Base-by-base conservation (phyloP, 2,329 filamentous ascomycete species). In the Pseudocercospora crystallina region DNA sequence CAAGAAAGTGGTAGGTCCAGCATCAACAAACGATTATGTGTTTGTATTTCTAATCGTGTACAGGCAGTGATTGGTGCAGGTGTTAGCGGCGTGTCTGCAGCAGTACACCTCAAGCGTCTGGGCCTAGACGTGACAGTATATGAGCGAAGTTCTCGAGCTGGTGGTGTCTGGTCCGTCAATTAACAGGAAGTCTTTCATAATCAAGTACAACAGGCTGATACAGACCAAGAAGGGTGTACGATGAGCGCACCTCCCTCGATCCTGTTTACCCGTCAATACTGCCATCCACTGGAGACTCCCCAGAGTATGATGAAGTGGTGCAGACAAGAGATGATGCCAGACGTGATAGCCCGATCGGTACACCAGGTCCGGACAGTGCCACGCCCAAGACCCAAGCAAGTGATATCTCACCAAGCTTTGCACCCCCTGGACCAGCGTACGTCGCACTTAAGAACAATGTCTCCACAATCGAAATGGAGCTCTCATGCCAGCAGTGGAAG, bases 341-440 rank as follows among this genome's bases (percentile, higher is more conserved):
- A 14, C 49, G 53, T 20, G 49, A 63, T 43, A 59, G 58, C 50
- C 60, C 56, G 33, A 13, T 54, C 30, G 38, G 40, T 8, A 47
- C 35, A 10, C 43, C 43, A 36, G 17, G 26, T 14, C 33, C 43
- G 8, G 43, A 47, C 7, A 13, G 11, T 4, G 20, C 36, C n/a
- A 17, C 43, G 12, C 20, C 10, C 8, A 8, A 20, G 2, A 5
- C 30, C 8, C 10, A 14, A 7, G 39, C 35, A 11, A 37, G 50
- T 34, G 49, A 56, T 37, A 11, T 58, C 5, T 50, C 59, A 31
- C 43, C 44, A 14, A 48, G 52, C 20, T 59, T 63, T 62, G 77
- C 78, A 17, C 78, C 78, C 1, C 78, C 78, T n/a, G 78, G 78
- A 72, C 77, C 79, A 8, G 80, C 77, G 53, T 81, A 81, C 54